Evolutionary conservation across 306 rosid genomes (phyloP).

Genomic region (Oxytropis ochrocephala): DNA sequence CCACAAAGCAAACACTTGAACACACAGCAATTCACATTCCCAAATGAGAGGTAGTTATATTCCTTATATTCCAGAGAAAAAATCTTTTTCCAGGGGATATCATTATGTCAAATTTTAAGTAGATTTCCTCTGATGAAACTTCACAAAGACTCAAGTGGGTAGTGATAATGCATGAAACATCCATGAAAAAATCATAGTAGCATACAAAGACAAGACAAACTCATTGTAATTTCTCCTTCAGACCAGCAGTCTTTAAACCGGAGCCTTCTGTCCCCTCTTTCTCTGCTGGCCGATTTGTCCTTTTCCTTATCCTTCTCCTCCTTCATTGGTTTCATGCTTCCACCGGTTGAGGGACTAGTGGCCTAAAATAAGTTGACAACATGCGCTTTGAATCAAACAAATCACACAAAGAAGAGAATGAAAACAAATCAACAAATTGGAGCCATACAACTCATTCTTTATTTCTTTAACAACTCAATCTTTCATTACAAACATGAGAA

Average conservation of each 20-base stretch:
- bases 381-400: constrained; percentile 9
- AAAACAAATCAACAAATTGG: background rate
- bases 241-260: constrained; percentile 88
- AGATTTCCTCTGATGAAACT: background rate
- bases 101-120: constrained; percentile 4
- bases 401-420: background rate
- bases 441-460: background rate
- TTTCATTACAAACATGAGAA: background rate
- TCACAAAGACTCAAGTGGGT: background rate
- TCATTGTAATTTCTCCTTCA: constrained; percentile 98
- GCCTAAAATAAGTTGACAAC: constrained; percentile 42
- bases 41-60: background rate
- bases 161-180: background rate
- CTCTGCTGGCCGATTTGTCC: constrained; percentile 68
- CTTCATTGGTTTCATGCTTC: constrained; percentile 80
- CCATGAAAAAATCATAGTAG: background rate
- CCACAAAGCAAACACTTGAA: background rate
- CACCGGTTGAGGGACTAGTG: constrained; percentile 90
- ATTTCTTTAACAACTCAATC: background rate
- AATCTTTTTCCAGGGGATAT: background rate
- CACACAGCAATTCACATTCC: background rate
- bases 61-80: background rate
- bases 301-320: constrained; percentile 63
- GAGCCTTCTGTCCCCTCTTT: constrained; percentile 80
- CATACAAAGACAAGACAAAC: constrained; percentile 32